phyloP scores from a whole-genome alignment of 2,329 filamentous ascomycete species.

The Bertia moriformis region DNA sequence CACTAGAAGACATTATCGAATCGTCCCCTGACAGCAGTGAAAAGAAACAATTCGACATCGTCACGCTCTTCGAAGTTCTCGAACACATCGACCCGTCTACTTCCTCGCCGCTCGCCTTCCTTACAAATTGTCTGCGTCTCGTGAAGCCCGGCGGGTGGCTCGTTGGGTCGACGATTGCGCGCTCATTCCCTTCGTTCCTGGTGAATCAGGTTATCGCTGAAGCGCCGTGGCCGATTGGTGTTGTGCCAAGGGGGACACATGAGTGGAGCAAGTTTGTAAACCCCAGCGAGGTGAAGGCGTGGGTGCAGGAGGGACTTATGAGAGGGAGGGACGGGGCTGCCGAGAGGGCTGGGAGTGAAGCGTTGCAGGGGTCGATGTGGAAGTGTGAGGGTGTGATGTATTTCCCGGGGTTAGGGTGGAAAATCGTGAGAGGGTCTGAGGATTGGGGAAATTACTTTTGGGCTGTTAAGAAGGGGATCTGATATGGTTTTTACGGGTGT shows the following conservation, averaged over 20 bases:
- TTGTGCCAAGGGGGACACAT: not conserved
- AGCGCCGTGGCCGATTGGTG: not conserved
- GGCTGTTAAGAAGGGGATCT: not conserved
- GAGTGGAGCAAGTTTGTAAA: not conserved
- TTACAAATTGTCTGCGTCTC: not conserved
- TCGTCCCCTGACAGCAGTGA: not conserved
- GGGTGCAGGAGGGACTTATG: not conserved
- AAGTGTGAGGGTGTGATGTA: not conserved
- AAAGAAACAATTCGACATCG: not conserved
- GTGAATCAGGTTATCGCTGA: not conserved
- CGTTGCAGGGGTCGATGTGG: not conserved
- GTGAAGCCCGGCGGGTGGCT: not conserved
- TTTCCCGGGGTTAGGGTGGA: not conserved
- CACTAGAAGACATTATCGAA: not conserved
- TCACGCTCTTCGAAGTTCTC: not conserved
- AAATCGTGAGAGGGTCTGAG: not conserved
- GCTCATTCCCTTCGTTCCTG: not conserved
- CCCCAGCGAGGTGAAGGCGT: not conserved
- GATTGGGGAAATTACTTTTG: not conserved
- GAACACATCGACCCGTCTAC: not conserved
- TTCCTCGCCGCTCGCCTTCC: not conserved
- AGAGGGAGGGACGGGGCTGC: not conserved
- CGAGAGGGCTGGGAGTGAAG: not conserved
- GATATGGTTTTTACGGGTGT: too few relatives aligned
- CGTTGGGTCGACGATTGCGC: not conserved